Evolutionary conservation across 78 protist species (phyloP).

Genomic region (Dictyostelium purpureum): DNA sequence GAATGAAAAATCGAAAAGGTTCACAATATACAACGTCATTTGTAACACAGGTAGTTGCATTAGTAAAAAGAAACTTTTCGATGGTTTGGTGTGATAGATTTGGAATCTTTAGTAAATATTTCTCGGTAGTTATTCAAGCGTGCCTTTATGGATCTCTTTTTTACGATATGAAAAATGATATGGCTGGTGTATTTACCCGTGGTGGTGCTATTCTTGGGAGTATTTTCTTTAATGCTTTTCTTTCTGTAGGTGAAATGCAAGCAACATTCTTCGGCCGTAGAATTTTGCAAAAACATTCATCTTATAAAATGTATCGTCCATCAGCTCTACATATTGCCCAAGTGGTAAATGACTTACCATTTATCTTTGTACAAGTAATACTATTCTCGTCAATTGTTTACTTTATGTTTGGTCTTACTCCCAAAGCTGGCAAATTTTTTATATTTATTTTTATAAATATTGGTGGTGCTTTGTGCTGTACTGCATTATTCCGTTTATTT

Average conservation of each 20-base stretch:
- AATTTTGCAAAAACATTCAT: conserved; percentile 43
- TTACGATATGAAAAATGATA: background rate
- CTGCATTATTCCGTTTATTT: conserved; percentile 37
- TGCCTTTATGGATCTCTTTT: conserved; percentile 38
- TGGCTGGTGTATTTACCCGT: conserved; percentile 32
- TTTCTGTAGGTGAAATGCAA: conserved; percentile 35
- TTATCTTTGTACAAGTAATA: conserved; percentile 16
- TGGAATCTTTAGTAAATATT: background rate
- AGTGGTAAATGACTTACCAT: conserved; percentile 40
- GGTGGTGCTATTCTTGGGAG: conserved; percentile 57
- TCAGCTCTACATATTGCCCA: conserved; percentile 58
- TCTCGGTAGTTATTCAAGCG: conserved; percentile 45
- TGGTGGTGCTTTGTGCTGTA: background rate
- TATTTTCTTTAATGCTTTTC: conserved; percentile 32
- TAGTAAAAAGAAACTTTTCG: background rate
- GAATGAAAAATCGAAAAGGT: background rate
- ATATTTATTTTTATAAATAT: conserved; percentile 10
- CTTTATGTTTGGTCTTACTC: conserved; percentile 50
- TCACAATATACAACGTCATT: background rate
- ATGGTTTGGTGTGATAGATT: conserved; percentile 30
- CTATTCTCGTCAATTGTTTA: conserved; percentile 47
- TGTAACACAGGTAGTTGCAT: background rate
- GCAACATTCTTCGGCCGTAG: conserved; percentile 37
- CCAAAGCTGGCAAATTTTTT: conserved; percentile 39
- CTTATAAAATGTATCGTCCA: conserved; percentile 54